A percentile compares a stretch with the other conserved stretches of the same genome.
Conservation (phyloP, 2,329 filamentous ascomycete species). For the Diaporthe longicolla region DNA sequence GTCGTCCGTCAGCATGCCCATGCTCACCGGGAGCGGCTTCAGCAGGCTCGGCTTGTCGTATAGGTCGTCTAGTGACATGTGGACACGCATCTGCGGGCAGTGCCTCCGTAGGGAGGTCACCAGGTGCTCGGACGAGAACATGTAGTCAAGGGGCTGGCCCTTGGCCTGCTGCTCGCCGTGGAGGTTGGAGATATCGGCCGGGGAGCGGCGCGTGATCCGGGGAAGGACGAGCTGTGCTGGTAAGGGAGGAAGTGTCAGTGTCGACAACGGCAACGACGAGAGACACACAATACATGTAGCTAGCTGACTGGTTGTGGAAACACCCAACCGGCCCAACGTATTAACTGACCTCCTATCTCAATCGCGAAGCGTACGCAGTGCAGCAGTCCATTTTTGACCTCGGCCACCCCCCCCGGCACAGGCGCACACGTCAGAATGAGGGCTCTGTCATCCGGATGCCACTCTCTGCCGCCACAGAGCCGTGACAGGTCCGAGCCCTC, state of each 20-base stretch:
- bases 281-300: not conserved
- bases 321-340: slow-evolving; percentile 40
- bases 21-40: slow-evolving; percentile 46
- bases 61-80: slow-evolving; percentile 53
- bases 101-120: slow-evolving; percentile 47
- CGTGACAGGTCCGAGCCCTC: slow-evolving; percentile 50
- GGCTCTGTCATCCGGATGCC: slow-evolving; percentile 51
- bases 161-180: slow-evolving; percentile 47
- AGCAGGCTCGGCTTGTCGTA: slow-evolving; percentile 51
- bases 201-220: slow-evolving; percentile 52
- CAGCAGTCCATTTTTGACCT: slow-evolving; percentile 60
- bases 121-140: slow-evolving; percentile 54
- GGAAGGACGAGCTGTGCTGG: slow-evolving; percentile 57
- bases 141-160: slow-evolving; percentile 51
- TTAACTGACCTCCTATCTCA: slow-evolving; percentile 58
- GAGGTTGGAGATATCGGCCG: slow-evolving; percentile 48
- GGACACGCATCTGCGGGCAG: slow-evolving; percentile 56
- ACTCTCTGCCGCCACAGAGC: slow-evolving; percentile 55
- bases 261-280: not conserved
- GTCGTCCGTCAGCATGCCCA: slow-evolving; percentile 45
- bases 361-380: slow-evolving; percentile 62
- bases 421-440: slow-evolving; percentile 60
- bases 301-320: not conserved
- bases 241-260: slow-evolving; percentile 1
- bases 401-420: slow-evolving; percentile 59